Evolutionary conservation across 345 rosid species (phyloP), one percentile per base, ranked within the genome.

Genomic region (Eucalyptus pauciflora): DNA sequence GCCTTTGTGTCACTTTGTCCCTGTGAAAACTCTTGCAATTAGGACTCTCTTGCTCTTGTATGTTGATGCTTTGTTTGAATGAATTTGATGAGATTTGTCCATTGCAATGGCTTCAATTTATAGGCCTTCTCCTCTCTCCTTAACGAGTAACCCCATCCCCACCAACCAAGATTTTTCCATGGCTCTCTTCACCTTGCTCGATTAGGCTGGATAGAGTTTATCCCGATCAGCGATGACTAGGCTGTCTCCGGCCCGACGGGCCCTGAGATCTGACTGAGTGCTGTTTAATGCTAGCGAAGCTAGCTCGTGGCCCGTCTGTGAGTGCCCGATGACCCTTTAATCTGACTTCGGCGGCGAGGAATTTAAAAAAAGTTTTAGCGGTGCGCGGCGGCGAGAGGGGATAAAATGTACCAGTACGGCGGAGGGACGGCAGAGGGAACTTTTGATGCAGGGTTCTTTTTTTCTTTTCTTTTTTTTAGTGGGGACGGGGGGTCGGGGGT

Each of bases 11-110:
- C 51, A 50, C 51, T 45, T 4, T 41, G 5, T 41, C 41, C 41
- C 5, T 41, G 1, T 41, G 41, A 41, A 41, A 41, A 41, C 41
- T 41, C 56, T 51, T 51, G 56, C 56, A 1, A 0, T 3, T 52
- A 2, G 58, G 25, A 52, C 58, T 52, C 17, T 7, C 4, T 13
- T 29, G 22, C 7, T 37, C 22, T 71, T 37, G 83, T 11, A 18
- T 1, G 7, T 0, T 31, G 43, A 67, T 62, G 67, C 14, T n/a
- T 8, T 8, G 41, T 18, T 0, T 41, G 16, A 76, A 20, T 41
- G 48, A 56, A 56, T 33, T 33, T 33, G 13, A 14, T 76, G 27
- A 41, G 48, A 76, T 76, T 41, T 43, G 58, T 41, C 83, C 83
- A 76, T 41, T 48, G 83, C 29, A 76, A 11, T 20, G 48, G 48